phyloP scores from a whole-genome alignment of 176 grass and related monocot species.

The Juncus effusus region DNA sequence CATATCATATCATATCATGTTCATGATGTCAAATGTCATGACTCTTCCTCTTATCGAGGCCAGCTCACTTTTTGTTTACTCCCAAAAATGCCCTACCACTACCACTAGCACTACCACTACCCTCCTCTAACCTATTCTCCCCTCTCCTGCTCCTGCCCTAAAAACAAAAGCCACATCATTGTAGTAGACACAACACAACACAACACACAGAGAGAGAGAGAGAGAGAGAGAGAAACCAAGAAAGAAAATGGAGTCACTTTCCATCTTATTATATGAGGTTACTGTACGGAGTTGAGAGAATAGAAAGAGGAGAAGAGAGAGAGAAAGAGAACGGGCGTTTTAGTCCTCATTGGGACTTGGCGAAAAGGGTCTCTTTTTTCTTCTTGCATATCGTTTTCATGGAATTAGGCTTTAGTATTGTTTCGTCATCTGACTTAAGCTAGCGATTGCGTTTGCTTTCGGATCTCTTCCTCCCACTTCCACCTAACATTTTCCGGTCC shows the following conservation, averaged over 20 bases:
- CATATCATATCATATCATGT: too few relatives aligned
- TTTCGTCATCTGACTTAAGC: neutral
- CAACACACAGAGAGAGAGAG: too few relatives aligned
- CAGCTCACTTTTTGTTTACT: conserved; percentile 33
- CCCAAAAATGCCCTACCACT: conserved; percentile 24
- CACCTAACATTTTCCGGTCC: conserved; percentile 11
- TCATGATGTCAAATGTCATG: conserved; percentile 1
- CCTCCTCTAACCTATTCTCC: neutral
- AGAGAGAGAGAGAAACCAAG: neutral
- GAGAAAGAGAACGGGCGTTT: too few relatives aligned
- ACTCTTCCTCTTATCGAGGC: conserved; percentile 23
- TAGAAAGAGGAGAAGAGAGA: too few relatives aligned
- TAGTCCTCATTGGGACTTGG: neutral
- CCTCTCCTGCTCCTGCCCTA: neutral
- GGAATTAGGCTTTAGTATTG: neutral
- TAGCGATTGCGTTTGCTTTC: conserved; percentile 8
- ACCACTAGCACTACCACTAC: neutral
- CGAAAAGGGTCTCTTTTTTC: neutral
- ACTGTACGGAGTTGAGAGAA: too few relatives aligned
- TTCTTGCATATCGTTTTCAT: conserved; percentile 25
- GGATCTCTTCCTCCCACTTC: neutral
- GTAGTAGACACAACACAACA: too few relatives aligned
- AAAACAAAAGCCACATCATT: neutral
- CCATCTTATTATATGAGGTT: neutral
- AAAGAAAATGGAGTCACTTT: neutral